These are phyloP conservation scores for Chytriomyces confervae DNA, from an alignment of 192 early-diverging fungal genomes.

Conservation along the genomic window DNA sequence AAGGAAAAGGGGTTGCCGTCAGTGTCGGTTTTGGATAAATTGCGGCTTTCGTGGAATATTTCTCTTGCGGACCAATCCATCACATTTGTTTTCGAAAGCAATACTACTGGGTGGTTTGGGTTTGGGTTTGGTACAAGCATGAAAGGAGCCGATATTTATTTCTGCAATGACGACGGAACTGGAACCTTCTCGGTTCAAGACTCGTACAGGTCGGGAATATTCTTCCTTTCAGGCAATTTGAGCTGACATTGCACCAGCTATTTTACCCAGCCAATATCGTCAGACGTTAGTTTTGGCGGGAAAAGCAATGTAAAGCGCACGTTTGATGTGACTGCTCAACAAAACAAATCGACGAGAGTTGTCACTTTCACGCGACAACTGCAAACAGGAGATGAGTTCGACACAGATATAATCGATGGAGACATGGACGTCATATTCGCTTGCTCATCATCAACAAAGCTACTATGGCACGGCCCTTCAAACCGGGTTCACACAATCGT, in stretches of 20 bases:
- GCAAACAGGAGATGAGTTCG: constrained; percentile 15
- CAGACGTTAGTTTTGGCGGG: constrained; percentile 7
- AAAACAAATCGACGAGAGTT: constrained; percentile 1
- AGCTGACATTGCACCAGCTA: background rate
- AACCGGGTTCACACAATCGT: constrained; percentile 22
- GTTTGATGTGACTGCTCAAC: background rate
- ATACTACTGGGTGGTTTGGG: constrained; percentile 50
- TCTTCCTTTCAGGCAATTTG: background rate
- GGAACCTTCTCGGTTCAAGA: constrained; percentile 40
- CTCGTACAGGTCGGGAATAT: constrained; percentile 34
- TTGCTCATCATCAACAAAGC: constrained; percentile 3
- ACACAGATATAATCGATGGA: constrained; percentile 20
- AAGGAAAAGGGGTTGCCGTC: background rate
- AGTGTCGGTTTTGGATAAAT: constrained; percentile 33
- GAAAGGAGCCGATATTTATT: constrained; percentile 43
- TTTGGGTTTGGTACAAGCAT: constrained; percentile 50
- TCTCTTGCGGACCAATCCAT: constrained; percentile 3
- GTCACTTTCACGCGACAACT: background rate
- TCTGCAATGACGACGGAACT: constrained; percentile 27
- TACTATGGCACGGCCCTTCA: constrained; percentile 28
- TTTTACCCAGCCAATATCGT: background rate
- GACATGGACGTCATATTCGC: constrained; percentile 39
- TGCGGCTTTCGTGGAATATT: constrained; percentile 39
- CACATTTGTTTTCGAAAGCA: constrained; percentile 40
- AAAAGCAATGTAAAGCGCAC: constrained; percentile 21